Evolutionary conservation across 139 green algal genomes (phyloP), one percentile per base, ranked within the genome.

Genomic region (Pseudopediastrum boryanum): DNA sequence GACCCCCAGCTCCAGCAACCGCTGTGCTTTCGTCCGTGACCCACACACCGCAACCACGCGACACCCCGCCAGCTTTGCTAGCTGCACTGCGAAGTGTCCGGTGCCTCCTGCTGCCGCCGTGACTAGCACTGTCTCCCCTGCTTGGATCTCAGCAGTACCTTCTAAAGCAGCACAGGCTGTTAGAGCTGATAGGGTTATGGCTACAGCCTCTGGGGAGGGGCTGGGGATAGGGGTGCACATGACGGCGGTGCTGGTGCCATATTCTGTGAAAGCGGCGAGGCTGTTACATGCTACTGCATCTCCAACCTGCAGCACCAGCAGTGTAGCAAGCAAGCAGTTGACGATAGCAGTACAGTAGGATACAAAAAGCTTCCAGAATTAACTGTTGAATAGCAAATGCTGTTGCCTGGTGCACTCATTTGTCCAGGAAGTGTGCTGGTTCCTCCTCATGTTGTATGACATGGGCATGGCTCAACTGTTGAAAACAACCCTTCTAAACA

Each of bases 91-190:
- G 46, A 95, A 84, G 56, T 91, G 87, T n/a, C 89, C 87, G 1
- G 89, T 91, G 23, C 81, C 90, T 16, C 90, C 90, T 27, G 87
- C 90, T 4, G 89, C 90, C 5, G 90, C 89, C 12, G 90, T 93
- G 4, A 95, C 89, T 12, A 87, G 69, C 13, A 93, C 83, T 0
- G 71, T 71, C 36, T 92, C 79, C 0, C 90, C 90, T 0, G 78
- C 35, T 31, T 86, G 38, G 10, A 92, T 23, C 19, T 35, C 63
- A 10, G 86, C 89, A 0, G 84, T 63, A 39, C 71, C 83, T 42
- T 92, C 72, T 10, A 94, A 78, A 0, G 90, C 86, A 56, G 42
- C 83, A 31, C 54, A 70, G 4, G 88, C 89, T 0, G 84, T 89
- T 2, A 90, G n/a, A 2, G 82, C 89, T 2, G 84, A 92, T 33